phyloP scores from a whole-genome alignment of 2,329 filamentous ascomycete species.

The Didymella arachidicola region DNA sequence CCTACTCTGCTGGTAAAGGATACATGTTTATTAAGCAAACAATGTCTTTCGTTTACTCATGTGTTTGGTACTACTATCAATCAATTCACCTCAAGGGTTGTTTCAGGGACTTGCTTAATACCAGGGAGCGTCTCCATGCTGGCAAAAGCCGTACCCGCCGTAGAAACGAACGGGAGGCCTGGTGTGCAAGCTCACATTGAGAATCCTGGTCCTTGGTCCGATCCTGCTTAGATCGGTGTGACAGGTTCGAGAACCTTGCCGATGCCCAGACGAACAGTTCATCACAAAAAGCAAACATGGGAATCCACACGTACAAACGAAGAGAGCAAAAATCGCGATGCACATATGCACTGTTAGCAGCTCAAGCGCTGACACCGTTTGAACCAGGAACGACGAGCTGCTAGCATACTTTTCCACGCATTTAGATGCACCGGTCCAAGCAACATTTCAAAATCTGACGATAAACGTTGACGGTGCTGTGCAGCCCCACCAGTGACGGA shows the following conservation, averaged over 20 bases:
- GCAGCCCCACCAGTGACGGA: background rate
- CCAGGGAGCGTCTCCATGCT: constrained; percentile 1
- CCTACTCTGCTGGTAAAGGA: background rate
- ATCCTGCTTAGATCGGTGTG: constrained; percentile 15
- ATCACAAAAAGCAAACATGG: constrained; percentile 23
- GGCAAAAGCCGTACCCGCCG: background rate
- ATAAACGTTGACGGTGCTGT: background rate
- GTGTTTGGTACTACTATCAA: background rate
- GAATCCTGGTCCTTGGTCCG: constrained; percentile 2
- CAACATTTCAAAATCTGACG: background rate
- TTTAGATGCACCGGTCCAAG: background rate
- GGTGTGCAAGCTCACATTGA: background rate
- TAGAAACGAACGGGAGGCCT: background rate
- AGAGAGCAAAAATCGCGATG: constrained; percentile 6
- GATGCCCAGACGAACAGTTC: constrained; percentile 15
- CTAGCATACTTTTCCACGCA: background rate
- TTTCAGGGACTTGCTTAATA: background rate
- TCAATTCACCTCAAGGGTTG: background rate
- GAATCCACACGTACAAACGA: constrained; percentile 7
- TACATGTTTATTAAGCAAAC: background rate
- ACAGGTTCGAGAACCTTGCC: constrained; percentile 3
- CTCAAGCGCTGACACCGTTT: background rate
- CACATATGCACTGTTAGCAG: background rate
- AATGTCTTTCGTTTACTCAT: background rate
- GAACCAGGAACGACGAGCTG: background rate